Evolutionary conservation across 768 basidiomycete species (phyloP), one percentile per base, ranked within the genome.

Genomic region (Boletales sp.): DNA sequence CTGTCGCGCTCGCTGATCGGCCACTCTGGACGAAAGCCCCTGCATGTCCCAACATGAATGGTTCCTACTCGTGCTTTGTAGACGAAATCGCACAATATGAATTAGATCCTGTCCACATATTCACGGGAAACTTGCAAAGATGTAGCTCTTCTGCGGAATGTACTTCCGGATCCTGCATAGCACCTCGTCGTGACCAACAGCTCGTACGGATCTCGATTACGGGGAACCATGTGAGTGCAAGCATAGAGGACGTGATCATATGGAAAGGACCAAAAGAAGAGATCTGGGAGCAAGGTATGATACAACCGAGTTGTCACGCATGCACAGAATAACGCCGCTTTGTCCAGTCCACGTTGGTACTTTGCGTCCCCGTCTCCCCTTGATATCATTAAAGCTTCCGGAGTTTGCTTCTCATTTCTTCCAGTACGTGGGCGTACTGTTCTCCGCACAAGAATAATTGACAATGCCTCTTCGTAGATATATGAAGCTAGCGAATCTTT

Each of bases 181-280:
- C 70, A 6, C 84, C 84, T 6, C 70, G 72, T 45, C 57, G 46
- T n/a, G 72, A 70, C 34, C 75, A 79, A 34, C 70, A 74, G 18
- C 71, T 91, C 3, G 56, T 88, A 27, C 74, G 88, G 42, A 67
- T 92, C 12, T 76, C 73, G 0, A 61, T 85, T 7, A 64, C 62
- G 30, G 44, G 18, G 30, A 12, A 43, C 21, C 17, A 38, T 11
- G 37, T 24, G 9, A 19, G 27, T 12, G 29, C n/a, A 19, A 39
- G 11, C 2, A 32, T 30, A 11, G 56, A 74, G 31, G 63, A 72
- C 36, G 71, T 82, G 2, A 66, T 92, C 4, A 62, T 93, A 3
- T 94, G 90, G 88, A 82, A 77, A 50, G 91, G 91, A 0, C 82
- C 87, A 6, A 69, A 68, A 9, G 58, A 57, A 15, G 88, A 90